A percentile compares a stretch with the other conserved stretches of the same genome.
Evolutionary conservation across 1,284 basidiomycete species (phyloP).

Genomic region (Ceratobasidium sp.): DNA sequence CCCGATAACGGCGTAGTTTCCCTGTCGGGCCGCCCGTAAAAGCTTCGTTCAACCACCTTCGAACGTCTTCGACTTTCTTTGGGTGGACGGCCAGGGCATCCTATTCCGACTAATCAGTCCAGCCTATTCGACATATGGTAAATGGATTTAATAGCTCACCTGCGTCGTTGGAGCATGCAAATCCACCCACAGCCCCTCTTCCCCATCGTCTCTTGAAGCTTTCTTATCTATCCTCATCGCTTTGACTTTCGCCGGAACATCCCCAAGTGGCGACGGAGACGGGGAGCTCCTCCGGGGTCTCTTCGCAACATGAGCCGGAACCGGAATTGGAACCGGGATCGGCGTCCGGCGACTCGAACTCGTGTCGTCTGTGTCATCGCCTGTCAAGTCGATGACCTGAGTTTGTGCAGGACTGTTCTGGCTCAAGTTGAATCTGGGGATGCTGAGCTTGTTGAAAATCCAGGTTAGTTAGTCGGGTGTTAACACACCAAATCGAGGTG

Average conservation of each 20-base stretch:
- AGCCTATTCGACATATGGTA: not conserved
- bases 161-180: slow-evolving; percentile 23
- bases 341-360: slow-evolving; percentile 3
- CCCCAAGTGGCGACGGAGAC: slow-evolving; percentile 22
- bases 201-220: not conserved
- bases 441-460: slow-evolving; percentile 22
- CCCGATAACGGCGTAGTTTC: slow-evolving; percentile 77
- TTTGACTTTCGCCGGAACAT: not conserved
- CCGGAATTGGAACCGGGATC: slow-evolving; percentile 22
- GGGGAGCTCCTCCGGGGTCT: slow-evolving; percentile 22
- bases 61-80: slow-evolving; percentile 83
- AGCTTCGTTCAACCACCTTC: slow-evolving; percentile 84
- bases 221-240: not conserved
- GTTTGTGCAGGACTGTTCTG: not conserved
- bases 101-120: slow-evolving; percentile 52
- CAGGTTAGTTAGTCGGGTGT: not conserved
- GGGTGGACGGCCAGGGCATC: slow-evolving; percentile 87
- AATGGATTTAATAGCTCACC: not conserved
- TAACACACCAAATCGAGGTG: not conserved
- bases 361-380: slow-evolving; percentile 14
- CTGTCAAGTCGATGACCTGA: slow-evolving; percentile 34
- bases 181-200: slow-evolving; percentile 34
- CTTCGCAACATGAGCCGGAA: slow-evolving; percentile 8
- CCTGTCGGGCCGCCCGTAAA: slow-evolving; percentile 71
- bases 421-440: slow-evolving; percentile 32